A percentile compares a stretch with the other conserved stretches of the same genome.
Evolutionary conservation across 805 yeast genomes (phyloP).

Genomic region (Hyphopichia homilentoma): DNA sequence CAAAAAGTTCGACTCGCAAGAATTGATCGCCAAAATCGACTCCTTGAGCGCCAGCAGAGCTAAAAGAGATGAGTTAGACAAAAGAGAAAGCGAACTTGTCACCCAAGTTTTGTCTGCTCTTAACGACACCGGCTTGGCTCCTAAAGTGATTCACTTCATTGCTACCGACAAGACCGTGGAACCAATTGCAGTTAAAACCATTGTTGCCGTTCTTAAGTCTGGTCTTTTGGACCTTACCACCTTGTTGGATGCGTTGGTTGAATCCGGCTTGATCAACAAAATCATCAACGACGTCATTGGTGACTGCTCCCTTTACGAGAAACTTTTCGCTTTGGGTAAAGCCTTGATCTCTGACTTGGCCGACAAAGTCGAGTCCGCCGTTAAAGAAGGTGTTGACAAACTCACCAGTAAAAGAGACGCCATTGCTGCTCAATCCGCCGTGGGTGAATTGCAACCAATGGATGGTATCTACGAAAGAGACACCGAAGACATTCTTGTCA

Average conservation of each 20-base stretch:
- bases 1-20: slow-evolving; percentile 14
- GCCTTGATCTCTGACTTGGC: slow-evolving; percentile 22
- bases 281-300: slow-evolving; percentile 33
- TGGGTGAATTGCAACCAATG: too few species aligned
- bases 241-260: slow-evolving; percentile 32
- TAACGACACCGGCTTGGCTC: slow-evolving; percentile 34
- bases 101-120: slow-evolving; percentile 36
- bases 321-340: slow-evolving; percentile 29
- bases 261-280: slow-evolving; percentile 31
- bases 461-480: slow-evolving; percentile 9
- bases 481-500: slow-evolving; percentile 25
- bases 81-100: slow-evolving; percentile 38
- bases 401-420: slow-evolving; percentile 14
- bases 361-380: slow-evolving; percentile 19
- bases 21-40: slow-evolving; percentile 21
- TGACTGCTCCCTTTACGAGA: slow-evolving; percentile 36
- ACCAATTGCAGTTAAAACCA: slow-evolving; percentile 22
- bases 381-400: slow-evolving; percentile 12
- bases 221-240: slow-evolving; percentile 29
- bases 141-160: slow-evolving; percentile 29
- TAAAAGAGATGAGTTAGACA: slow-evolving; percentile 31
- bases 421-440: not conserved
- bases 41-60: slow-evolving; percentile 14
- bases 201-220: slow-evolving; percentile 28
- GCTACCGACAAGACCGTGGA: slow-evolving; percentile 19